These are phyloP conservation scores for Castanea crenata DNA, from an alignment of 306 rosid genomes.

Conservation along the genomic window DNA sequence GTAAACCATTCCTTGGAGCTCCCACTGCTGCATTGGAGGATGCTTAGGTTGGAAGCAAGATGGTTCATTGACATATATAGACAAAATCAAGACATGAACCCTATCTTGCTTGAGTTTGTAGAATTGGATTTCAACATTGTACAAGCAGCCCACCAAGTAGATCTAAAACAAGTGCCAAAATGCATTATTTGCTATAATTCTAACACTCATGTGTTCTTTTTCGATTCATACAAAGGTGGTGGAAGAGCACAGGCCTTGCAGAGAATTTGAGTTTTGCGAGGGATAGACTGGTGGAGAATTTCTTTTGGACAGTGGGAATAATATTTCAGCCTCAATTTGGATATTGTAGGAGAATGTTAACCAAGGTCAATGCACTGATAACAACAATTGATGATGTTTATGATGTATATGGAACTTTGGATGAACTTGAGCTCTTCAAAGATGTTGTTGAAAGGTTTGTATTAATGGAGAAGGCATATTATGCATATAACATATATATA, in stretches of 20 bases:
- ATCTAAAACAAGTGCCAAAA: not conserved
- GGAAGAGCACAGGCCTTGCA: slow-evolving; percentile 8
- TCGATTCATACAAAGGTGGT: slow-evolving; percentile 15
- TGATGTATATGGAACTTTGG: slow-evolving; percentile 17
- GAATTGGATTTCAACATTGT: slow-evolving; percentile 11
- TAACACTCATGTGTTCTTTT: too few relatives aligned
- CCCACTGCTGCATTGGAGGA: slow-evolving; percentile 40
- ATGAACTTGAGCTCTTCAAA: slow-evolving; percentile 20
- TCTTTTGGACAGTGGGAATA: slow-evolving; percentile 15
- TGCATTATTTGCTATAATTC: too few relatives aligned
- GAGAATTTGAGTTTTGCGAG: slow-evolving; percentile 13
- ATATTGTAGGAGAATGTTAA: not conserved
- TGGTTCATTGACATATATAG: slow-evolving; percentile 30
- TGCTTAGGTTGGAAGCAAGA: slow-evolving; percentile 16
- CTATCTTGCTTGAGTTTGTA: slow-evolving; percentile 2
- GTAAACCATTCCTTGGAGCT: slow-evolving; percentile 35
- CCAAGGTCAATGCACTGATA: not conserved
- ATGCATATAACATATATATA: too few relatives aligned
- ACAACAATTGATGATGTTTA: slow-evolving; percentile 16
- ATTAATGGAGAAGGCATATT: too few relatives aligned
- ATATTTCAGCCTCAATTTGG: slow-evolving; percentile 8
- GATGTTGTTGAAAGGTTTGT: slow-evolving; percentile 16
- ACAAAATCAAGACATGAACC: not conserved
- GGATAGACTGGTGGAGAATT: slow-evolving; percentile 17
- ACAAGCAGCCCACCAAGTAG: slow-evolving; percentile 12